These are phyloP conservation scores for Dioszegia hungarica DNA, from an alignment of 768 basidiomycete species.

Conservation along the genomic window DNA sequence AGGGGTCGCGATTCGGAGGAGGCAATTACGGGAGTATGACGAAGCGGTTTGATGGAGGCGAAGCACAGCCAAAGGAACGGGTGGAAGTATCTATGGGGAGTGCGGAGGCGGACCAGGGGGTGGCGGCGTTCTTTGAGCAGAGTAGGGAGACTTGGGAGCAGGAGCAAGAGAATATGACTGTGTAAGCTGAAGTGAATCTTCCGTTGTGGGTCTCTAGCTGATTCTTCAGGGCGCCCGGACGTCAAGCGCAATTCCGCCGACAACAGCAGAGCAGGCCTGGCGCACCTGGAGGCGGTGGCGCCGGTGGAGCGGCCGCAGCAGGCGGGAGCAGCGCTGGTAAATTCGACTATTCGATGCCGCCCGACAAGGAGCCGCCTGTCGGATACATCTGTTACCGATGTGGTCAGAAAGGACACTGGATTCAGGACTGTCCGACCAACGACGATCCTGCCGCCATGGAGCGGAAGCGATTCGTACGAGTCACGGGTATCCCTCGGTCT, in stretches of 20 bases:
- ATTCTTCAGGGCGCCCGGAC: neutral
- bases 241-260: constrained; percentile 1
- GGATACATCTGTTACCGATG: constrained; percentile 99
- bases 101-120: constrained; percentile 85
- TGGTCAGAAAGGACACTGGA: constrained; percentile 99
- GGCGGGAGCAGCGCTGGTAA: constrained; percentile 35
- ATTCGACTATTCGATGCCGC: constrained; percentile 58
- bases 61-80: constrained; percentile 39
- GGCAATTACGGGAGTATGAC: constrained; percentile 56
- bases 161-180: constrained; percentile 98
- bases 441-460: constrained; percentile 93
- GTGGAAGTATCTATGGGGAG: constrained; percentile 26
- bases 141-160: constrained; percentile 95
- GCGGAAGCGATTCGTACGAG: constrained; percentile 89
- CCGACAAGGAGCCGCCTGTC: constrained; percentile 59
- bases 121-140: constrained; percentile 97
- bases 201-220: constrained; percentile 10
- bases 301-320: neutral
- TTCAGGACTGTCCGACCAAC: constrained; percentile 97
- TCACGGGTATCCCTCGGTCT: constrained; percentile 95
- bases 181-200: constrained; percentile 64
- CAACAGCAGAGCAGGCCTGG: neutral
- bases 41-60: constrained; percentile 82
- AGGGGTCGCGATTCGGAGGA: constrained; percentile 23
- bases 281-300: neutral